Conservation (phyloP, 169 alveolate species). For the Plasmodium yoelii region DNA sequence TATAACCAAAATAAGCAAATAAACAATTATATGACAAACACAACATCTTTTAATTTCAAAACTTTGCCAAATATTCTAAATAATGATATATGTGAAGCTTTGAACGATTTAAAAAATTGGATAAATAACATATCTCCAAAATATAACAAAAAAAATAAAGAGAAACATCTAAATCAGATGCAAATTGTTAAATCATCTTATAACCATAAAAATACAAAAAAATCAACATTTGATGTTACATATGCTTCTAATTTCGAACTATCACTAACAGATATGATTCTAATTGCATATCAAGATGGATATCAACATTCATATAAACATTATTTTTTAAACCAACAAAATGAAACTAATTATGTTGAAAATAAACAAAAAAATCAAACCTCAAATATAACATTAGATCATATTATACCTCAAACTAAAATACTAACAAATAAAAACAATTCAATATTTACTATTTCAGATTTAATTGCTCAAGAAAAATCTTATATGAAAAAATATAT, state of each 20-base stretch:
- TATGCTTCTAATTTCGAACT: conserved; percentile 23
- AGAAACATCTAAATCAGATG: not conserved
- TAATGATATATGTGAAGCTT: conserved; percentile 25
- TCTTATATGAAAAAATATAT: conserved; percentile 19
- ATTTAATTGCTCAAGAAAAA: conserved; percentile 16
- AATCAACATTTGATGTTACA: conserved; percentile 12
- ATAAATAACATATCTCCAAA: conserved; percentile 18
- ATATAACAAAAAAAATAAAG: conserved; percentile 6
- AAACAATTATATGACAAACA: not conserved
- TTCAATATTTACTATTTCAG: conserved; percentile 20
- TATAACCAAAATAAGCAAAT: not conserved
- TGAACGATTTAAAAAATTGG: conserved; percentile 50
- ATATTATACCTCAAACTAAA: conserved; percentile 26
- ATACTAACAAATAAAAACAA: conserved; percentile 2
- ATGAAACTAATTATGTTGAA: not conserved
- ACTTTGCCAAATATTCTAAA: conserved; percentile 1
- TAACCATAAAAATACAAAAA: not conserved
- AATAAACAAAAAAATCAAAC: not conserved
- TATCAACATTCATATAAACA: conserved; percentile 5
- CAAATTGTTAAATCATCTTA: not conserved
- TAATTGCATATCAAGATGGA: conserved; percentile 35
- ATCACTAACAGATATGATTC: conserved; percentile 36
- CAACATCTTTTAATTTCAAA: conserved; percentile 21
- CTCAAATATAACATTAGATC: not conserved
- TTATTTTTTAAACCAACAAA: conserved; percentile 18